Evolutionary conservation across 129 eudicot genomes (phyloP), one percentile per base, ranked within the genome.

Genomic region (Flaveria trinervia): DNA sequence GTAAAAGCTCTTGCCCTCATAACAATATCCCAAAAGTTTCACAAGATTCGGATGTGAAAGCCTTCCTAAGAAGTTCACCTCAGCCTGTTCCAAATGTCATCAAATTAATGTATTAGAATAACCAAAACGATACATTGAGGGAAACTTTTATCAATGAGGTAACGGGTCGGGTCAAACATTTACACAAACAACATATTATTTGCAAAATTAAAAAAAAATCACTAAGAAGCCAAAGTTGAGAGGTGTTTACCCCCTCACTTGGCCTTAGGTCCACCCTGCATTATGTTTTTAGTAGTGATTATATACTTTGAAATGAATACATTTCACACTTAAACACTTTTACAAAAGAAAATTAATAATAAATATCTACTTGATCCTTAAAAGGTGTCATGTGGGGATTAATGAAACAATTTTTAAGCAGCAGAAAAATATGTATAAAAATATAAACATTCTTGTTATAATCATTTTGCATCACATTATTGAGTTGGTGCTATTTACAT

Each of bases 41-140:
- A 93, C 97, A 67, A 93, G 91, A 78, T 93, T 91, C 0, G 97
- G 97, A 81, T 93, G 98, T 33, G 96, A 88, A 57, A 93, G 91
- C 68, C 88, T 85, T 83, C 98, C 98, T 12, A 90, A 79, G 72
- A 93, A 90, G 76, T 89, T 85, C 12, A 93, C 89, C 82, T 93
- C 97, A 14, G 97, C 89, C 98, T 93, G 79, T 83, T 77, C 51
- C 11, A 71, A 73, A 56, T 26, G 7, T 73, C 77, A 28, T 46
- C 9, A 45, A 25, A n/a, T 12, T 55, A 55, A 56, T 2, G 54
- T 18, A 72, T 20, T 72, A 68, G 71, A 9, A 43, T 15, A 28
- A 64, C 45, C 17, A 14, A 61, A 62, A 62, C 20, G 41, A 11
- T 57, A 57, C 33, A 57, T 1, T 16, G 20, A 14, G 57, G 57